Conservation (phyloP, 306 rosid genomes). For the Ziziphus jujuba region DNA sequence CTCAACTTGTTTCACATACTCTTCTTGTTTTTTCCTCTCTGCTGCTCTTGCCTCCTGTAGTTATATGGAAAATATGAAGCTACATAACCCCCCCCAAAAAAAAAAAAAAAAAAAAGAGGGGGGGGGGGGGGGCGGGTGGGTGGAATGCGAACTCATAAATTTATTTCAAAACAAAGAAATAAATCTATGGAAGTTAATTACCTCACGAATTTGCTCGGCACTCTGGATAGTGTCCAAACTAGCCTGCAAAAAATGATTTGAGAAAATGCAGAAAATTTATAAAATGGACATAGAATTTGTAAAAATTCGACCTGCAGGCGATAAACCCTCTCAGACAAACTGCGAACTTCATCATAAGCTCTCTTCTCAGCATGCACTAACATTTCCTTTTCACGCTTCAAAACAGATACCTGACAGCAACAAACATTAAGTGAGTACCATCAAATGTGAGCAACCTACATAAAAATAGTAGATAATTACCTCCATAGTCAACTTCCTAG, state of each 20-base stretch:
- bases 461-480: conserved; percentile 31
- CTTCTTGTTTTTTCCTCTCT: conserved; percentile 83
- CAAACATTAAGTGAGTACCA: conserved; percentile 15
- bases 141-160: background rate
- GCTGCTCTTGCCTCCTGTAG: conserved; percentile 85
- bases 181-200: conserved; percentile 23
- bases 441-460: background rate
- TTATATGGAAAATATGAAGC: conserved; percentile 1
- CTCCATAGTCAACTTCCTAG: conserved; percentile 81
- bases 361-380: conserved; percentile 84
- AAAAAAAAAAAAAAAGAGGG: too few relatives aligned
- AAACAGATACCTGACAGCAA: conserved; percentile 54
- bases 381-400: conserved; percentile 82
- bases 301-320: conserved; percentile 73
- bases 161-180: background rate
- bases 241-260: conserved; percentile 51
- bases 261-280: conserved; percentile 29
- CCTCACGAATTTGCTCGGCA: conserved; percentile 87
- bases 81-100: background rate
- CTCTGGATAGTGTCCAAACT: conserved; percentile 82
- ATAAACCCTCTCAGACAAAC: conserved; percentile 76
- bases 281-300: background rate
- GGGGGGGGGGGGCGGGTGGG: too few relatives aligned
- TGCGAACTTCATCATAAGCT: conserved; percentile 76
- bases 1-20: conserved; percentile 68